Evolutionary conservation across 202 grass and related monocot genomes (phyloP), one percentile per base, ranked within the genome.

Genomic region (Setaria viridis): DNA sequence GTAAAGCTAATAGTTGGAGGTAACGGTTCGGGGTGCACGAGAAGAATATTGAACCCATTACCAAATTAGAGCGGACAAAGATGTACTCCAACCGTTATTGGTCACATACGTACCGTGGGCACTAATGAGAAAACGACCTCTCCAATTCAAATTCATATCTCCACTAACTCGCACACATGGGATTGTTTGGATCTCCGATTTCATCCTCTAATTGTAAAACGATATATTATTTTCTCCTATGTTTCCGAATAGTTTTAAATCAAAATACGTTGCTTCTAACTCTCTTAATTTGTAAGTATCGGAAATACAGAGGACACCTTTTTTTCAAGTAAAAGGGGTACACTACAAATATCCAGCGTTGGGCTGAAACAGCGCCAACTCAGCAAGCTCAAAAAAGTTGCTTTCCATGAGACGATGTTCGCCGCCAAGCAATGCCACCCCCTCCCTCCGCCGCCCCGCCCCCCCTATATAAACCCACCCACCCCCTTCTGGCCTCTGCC

Each of bases 401-500:
- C 50, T 85, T 69, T 60, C 29, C 25, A 8, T 5, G 5, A 5
- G 37, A 34, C 21, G 4, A 74, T 80, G 87, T 77, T 91, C 56
- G 75, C 47, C 42, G 81, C 85, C 85, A 77, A 46, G 59, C 80
- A 47, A 59, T 70, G 25, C 13, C 16, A 8, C 9, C 17, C 6
- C 45, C 25, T 51, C 20, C 14, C 41, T 0, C n/a, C n/a, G 42
- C 17, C 37, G 20, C 51, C 51, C 4, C 17, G 1, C 6, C 1
- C 33, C 51, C 25, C 50, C 72, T 89, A 89, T 92, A 92, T 78
- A 90, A 84, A 62, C 57, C 47, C 63, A 42, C 69, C 85, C 73
- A 77, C 29, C 70, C 70, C 45, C 30, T 41, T 41, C 39, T 41
- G 39, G 39, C 39, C 7, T 56, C 17, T 65, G 50, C 81, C 81